Evolutionary conservation across 306 rosid species (phyloP).

Genomic region (Hippophae rhamnoides): DNA sequence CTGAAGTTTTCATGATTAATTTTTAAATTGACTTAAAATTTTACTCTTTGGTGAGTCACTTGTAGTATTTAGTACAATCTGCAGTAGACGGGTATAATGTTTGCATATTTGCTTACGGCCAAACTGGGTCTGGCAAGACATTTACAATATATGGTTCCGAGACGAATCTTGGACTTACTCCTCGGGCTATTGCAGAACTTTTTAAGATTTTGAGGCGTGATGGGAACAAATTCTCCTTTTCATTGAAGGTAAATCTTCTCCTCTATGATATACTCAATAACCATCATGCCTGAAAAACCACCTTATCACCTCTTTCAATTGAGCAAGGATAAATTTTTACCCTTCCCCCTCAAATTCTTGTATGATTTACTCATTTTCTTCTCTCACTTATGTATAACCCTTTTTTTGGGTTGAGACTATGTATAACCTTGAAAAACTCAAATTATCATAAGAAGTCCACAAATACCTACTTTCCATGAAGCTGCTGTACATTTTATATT

Average conservation of each 20-base stretch:
- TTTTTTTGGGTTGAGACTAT: too few relatives aligned
- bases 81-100: conserved; percentile 86
- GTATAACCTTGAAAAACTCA: too few relatives aligned
- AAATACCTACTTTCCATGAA: too few relatives aligned
- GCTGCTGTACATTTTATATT: too few relatives aligned
- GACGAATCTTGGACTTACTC: conserved; percentile 71
- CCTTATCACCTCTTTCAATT: too few relatives aligned
- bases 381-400: too few relatives aligned
- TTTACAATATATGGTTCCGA: conserved; percentile 81
- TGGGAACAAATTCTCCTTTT: conserved; percentile 64
- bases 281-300: too few relatives aligned
- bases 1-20: not conserved
- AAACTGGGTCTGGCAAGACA: conserved; percentile 94
- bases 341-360: too few relatives aligned
- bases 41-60: not conserved
- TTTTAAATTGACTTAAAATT: not conserved
- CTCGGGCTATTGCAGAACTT: conserved; percentile 67
- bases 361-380: too few relatives aligned
- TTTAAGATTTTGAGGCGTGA: conserved; percentile 63
- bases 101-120: conserved; percentile 92
- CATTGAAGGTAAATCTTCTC: conserved; percentile 49
- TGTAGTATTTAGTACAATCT: conserved; percentile 92
- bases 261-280: not conserved
- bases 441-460: too few relatives aligned
- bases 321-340: too few relatives aligned